phyloP scores from a whole-genome alignment of 352 stramenopile genomes.

The Pythium brachiatum region DNA sequence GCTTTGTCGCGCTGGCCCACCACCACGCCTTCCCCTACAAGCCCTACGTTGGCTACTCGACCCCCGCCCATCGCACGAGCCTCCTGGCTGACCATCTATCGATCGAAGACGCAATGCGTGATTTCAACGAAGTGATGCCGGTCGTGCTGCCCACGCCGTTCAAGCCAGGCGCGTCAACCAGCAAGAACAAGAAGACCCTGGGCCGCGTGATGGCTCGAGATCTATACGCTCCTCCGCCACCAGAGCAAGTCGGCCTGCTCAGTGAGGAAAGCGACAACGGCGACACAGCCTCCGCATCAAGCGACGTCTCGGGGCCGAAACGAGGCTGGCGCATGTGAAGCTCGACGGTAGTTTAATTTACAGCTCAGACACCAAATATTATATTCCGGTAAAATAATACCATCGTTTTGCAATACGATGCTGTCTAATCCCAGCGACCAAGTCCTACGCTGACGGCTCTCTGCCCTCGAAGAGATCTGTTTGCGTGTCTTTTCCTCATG shows the following conservation, averaged over 20 bases:
- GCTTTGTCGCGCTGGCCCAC: conserved; percentile 95
- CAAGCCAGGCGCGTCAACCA: conserved; percentile 60
- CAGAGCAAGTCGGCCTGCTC: conserved; percentile 48
- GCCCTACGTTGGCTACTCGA: conserved; percentile 60
- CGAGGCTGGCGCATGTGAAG: conserved; percentile 66
- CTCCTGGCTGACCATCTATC: conserved; percentile 93
- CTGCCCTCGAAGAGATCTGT: background rate
- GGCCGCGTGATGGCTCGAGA: conserved; percentile 26
- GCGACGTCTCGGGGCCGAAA: conserved; percentile 23
- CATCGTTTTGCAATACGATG: too few species aligned
- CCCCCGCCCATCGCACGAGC: conserved; percentile 48
- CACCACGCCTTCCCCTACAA: conserved; percentile 95
- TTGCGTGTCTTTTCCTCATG: background rate
- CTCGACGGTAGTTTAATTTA: background rate
- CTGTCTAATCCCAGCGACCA: too few species aligned
- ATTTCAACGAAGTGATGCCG: conserved; percentile 92
- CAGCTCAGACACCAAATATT: background rate
- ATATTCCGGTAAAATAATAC: too few species aligned
- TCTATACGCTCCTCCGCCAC: conserved; percentile 30
- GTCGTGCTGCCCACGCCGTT: conserved; percentile 80
- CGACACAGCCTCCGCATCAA: conserved; percentile 6
- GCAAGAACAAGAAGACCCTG: conserved; percentile 58
- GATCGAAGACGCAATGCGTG: conserved; percentile 91
- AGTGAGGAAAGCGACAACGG: conserved; percentile 32
- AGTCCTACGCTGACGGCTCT: too few species aligned